These are phyloP conservation scores for Rheum nobile DNA, from an alignment of 148 eudicot species.

Conservation along the genomic window DNA sequence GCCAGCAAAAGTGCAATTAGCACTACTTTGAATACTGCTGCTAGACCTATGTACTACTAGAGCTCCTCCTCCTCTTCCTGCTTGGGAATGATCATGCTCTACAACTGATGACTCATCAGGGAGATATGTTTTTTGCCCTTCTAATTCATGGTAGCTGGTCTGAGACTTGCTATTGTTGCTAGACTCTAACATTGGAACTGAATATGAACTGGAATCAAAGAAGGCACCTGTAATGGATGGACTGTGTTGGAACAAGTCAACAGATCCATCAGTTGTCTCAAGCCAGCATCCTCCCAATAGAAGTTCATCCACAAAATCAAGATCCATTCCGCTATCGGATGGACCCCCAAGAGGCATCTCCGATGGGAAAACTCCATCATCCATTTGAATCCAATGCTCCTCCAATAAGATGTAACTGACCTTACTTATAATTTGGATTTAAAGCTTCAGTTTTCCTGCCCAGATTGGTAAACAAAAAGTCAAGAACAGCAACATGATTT, in stretches of 20 bases:
- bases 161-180: conserved; percentile 21
- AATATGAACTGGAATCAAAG: conserved; percentile 38
- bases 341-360: conserved; percentile 29
- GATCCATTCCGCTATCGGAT: conserved; percentile 53
- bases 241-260: conserved; percentile 27
- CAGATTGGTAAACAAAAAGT: conserved; percentile 10
- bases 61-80: conserved; percentile 11
- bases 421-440: neutral
- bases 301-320: conserved; percentile 74
- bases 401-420: neutral
- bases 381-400: conserved; percentile 26
- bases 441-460: conserved; percentile 16
- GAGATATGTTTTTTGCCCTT: neutral
- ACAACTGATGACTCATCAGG: neutral
- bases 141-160: neutral
- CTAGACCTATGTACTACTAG: neutral
- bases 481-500: neutral
- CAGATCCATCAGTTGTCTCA: conserved; percentile 53
- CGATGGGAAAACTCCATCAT: conserved; percentile 41
- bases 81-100: conserved; percentile 14
- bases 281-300: conserved; percentile 84
- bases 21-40: neutral
- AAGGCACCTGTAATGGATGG: conserved; percentile 28
- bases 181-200: conserved; percentile 40
- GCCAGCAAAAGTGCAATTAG: conserved; percentile 9